Evolutionary conservation across 352 stramenopile species (phyloP), one percentile per base, ranked within the genome.

Genomic region (Ophiocytium majus): DNA sequence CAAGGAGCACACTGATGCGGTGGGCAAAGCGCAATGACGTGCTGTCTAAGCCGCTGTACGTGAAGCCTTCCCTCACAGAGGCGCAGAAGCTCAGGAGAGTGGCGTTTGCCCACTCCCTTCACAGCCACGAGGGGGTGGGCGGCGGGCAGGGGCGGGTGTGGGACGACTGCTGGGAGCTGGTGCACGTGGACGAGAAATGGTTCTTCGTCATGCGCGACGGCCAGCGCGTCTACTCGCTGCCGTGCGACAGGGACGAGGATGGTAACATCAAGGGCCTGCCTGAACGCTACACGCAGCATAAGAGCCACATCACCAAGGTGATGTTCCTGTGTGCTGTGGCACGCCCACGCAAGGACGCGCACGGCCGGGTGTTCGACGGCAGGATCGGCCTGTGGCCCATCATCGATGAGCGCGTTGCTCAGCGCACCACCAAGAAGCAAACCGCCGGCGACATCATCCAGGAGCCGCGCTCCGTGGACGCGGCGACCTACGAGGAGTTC

Each of bases 301-400:
- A 83, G n/a, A 43, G 31, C 28, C 80, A 84, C 80, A 80, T 80
- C 63, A 9, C 19, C 10, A 79, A 83, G 76, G 43, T 66, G 14
- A 82, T 82, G 76, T 74, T 82, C 76, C 76, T 82, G 35, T 49
- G 31, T 34, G 75, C 19, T 0, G 35, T 63, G 14, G 76, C 1
- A 31, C 76, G 36, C 9, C 36, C 36, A 10, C 34, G 76, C 0
- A 19, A 32, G 10, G 28, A 82, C 43, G 35, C 35, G 10, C 1
- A 14, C 28, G 23, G 75, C 36, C 36, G 31, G n/a, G 31, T 17
- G 1, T 86, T 86, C 50, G 50, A 35, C 76, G 82, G 82, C 36
- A 86, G 82, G 82, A 76, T 86, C 49, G 82, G 82, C 10, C 81
- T 82, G 37, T 82, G 37, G 49, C 43, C 82, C 5, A 82, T 86